Conservation (phyloP, 1,139 yeast genomes). For the Zygoascus meyerae region DNA sequence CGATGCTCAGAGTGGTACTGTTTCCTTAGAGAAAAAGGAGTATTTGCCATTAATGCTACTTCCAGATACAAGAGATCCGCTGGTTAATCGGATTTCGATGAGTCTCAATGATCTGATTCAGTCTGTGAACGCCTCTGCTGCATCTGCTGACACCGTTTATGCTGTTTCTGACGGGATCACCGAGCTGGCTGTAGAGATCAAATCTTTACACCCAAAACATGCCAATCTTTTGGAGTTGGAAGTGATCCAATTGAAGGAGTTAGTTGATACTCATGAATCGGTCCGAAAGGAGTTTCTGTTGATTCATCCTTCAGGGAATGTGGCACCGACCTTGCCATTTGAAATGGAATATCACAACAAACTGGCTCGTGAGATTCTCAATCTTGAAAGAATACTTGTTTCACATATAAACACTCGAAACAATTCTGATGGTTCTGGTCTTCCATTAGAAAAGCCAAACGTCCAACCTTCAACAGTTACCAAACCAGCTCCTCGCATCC, state of each 20-base stretch:
- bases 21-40: constrained; percentile 22
- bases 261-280: constrained; percentile 14
- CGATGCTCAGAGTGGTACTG: constrained; percentile 28
- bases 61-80: constrained; percentile 26
- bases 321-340: constrained; percentile 6
- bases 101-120: constrained; percentile 28
- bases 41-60: constrained; percentile 28
- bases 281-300: constrained; percentile 5
- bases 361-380: constrained; percentile 20
- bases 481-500: constrained; percentile 4
- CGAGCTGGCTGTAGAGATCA: constrained; percentile 19
- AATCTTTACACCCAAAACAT: constrained; percentile 17
- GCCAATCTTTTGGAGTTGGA: constrained; percentile 20
- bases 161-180: constrained; percentile 19
- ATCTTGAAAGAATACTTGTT: constrained; percentile 21
- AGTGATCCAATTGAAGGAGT: constrained; percentile 18
- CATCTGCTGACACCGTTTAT: constrained; percentile 22
- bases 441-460: not conserved
- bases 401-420: constrained; percentile 19
- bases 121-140: constrained; percentile 27
- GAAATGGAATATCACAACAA: constrained; percentile 16
- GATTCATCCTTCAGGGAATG: constrained; percentile 6
- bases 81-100: constrained; percentile 24
- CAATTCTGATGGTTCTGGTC: too few relatives aligned
- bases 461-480: not conserved